Conservation (phyloP, 1,284 basidiomycete species). For the Ceratobasidium sp. region DNA sequence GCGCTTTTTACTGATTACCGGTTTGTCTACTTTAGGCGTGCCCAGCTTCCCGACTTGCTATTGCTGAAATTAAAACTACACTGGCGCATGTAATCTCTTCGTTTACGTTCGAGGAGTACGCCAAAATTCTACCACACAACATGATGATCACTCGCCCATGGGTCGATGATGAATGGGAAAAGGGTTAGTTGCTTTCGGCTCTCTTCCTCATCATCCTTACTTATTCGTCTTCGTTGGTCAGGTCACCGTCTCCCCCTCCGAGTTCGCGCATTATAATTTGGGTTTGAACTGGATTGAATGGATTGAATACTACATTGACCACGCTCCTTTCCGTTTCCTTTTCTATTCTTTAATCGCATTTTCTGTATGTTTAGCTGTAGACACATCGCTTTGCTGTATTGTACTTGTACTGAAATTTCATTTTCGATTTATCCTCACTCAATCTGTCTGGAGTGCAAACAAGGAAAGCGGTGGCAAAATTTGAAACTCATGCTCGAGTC, state of each 20-base stretch:
- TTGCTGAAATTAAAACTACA: constrained; percentile 68
- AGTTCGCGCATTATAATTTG: constrained; percentile 40
- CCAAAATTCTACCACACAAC: constrained; percentile 50
- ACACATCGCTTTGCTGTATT: constrained; percentile 26
- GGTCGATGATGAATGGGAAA: constrained; percentile 56
- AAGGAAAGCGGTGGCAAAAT: neutral
- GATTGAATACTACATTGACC: neutral
- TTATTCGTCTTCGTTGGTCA: neutral
- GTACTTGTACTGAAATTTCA: constrained; percentile 22
- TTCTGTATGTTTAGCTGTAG: constrained; percentile 32
- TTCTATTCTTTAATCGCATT: neutral
- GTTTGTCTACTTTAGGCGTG: constrained; percentile 65
- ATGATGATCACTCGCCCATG: constrained; percentile 59
- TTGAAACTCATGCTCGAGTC: neutral
- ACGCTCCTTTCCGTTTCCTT: constrained; percentile 31
- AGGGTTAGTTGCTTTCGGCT: constrained; percentile 49
- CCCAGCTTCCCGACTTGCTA: constrained; percentile 79
- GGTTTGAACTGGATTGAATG: constrained; percentile 6
- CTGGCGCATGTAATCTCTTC: constrained; percentile 58
- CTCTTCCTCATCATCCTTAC: neutral
- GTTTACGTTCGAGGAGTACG: constrained; percentile 55
- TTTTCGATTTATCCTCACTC: constrained; percentile 9
- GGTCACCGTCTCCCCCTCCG: constrained; percentile 42
- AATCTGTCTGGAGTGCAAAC: neutral
- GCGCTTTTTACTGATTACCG: constrained; percentile 63